Conservation (phyloP, 1,284 basidiomycete genomes). For the Trichosporon sp. region DNA sequence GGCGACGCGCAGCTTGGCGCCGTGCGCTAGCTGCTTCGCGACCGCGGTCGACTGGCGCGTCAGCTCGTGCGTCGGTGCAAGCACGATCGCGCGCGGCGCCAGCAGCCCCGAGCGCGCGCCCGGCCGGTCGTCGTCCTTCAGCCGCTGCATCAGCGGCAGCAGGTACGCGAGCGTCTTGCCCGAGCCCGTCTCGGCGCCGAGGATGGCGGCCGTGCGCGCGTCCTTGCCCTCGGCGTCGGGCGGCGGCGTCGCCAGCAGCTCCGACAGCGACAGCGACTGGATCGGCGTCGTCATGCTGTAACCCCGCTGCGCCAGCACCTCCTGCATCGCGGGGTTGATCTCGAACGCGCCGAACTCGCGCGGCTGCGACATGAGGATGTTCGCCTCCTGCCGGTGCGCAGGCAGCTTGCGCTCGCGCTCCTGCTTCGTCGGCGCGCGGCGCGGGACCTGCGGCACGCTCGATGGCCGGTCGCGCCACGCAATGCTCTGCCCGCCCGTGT, state of each 20-base stretch:
- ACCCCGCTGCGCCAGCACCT: constrained; percentile 57
- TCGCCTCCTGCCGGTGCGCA: constrained; percentile 9
- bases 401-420: neutral
- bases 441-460: neutral
- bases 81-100: constrained; percentile 66
- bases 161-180: constrained; percentile 88
- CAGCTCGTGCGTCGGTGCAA: constrained; percentile 83
- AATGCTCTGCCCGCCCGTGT: neutral
- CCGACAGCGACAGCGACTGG: constrained; percentile 64
- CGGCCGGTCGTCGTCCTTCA: constrained; percentile 55
- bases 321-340: constrained; percentile 60
- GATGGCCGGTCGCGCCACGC: neutral
- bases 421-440: neutral
- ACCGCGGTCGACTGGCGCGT: constrained; percentile 68
- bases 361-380: constrained; percentile 17
- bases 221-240: constrained; percentile 37
- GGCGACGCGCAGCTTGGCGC: constrained; percentile 66
- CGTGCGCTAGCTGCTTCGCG: constrained; percentile 68
- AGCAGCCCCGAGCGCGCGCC: neutral
- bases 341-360: constrained; percentile 26
- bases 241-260: constrained; percentile 51
- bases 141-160: constrained; percentile 68
- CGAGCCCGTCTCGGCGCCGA: constrained; percentile 82
- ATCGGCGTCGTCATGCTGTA: constrained; percentile 59
- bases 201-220: constrained; percentile 51